These are phyloP conservation scores for Trifolium dubium DNA, from an alignment of 306 rosid species.

Conservation along the genomic window DNA sequence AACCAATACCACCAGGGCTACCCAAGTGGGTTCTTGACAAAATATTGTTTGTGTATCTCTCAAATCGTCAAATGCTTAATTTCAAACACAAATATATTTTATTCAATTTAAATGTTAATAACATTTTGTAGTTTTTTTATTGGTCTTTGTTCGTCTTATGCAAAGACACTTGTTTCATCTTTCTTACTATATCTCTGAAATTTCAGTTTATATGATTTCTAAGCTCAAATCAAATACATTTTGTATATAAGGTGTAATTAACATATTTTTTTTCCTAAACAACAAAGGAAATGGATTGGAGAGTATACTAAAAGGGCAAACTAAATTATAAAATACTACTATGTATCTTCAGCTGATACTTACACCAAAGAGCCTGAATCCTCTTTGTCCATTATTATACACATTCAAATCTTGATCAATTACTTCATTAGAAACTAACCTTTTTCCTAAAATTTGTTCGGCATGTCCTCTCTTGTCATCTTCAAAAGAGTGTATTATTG, in stretches of 20 bases:
- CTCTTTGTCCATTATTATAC: slow-evolving; percentile 1
- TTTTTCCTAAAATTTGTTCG: slow-evolving; percentile 21
- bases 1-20: too few species aligned
- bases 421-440: background rate
- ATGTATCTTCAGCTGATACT: slow-evolving; percentile 30
- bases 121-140: too few species aligned
- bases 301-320: background rate
- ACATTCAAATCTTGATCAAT: background rate
- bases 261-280: background rate
- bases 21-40: too few species aligned
- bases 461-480: slow-evolving; percentile 1
- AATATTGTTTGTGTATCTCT: too few species aligned
- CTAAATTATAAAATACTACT: background rate
- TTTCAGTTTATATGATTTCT: slow-evolving; percentile 13
- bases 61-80: too few species aligned
- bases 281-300: background rate
- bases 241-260: background rate
- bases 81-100: too few species aligned
- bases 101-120: too few species aligned
- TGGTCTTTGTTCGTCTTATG: too few species aligned
- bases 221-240: background rate
- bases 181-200: background rate
- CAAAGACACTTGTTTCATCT: background rate
- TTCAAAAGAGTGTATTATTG: slow-evolving; percentile 1
- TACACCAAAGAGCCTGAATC: slow-evolving; percentile 56